Conservation (phyloP, 257 asterid species). For the Capsicum rhomboideum region DNA sequence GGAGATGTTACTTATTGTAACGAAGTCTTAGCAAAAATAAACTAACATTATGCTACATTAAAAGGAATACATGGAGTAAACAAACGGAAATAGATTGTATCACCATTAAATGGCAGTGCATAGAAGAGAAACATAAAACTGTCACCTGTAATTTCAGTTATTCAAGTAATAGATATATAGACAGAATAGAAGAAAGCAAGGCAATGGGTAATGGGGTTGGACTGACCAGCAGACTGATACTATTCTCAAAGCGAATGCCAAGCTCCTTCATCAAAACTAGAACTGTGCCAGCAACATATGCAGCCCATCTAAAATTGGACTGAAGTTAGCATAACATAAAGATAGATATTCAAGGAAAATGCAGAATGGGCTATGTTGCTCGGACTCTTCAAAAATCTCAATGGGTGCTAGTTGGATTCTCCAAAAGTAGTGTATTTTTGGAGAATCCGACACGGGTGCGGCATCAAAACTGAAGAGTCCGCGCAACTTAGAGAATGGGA, state of each 20-base stretch:
- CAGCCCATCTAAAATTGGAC: slow-evolving; percentile 84
- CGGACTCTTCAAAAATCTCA: no score
- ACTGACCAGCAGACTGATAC: slow-evolving; percentile 79
- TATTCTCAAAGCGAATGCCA: slow-evolving; percentile 63
- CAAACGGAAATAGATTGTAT: neutral
- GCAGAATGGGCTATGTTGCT: neutral
- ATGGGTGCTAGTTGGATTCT: no score
- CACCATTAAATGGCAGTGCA: neutral
- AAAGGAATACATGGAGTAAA: neutral
- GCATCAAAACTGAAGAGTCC: no score
- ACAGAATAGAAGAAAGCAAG: neutral
- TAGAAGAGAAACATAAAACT: neutral
- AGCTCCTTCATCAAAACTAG: slow-evolving; percentile 93
- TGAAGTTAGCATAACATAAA: slow-evolving; percentile 17
- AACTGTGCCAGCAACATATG: slow-evolving; percentile 94
- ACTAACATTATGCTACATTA: neutral
- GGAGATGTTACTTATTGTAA: neutral
- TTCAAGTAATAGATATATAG: neutral
- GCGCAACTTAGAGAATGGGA: no score
- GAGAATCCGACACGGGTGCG: no score
- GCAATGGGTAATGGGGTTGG: neutral
- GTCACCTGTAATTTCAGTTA: neutral
- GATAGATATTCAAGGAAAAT: neutral
- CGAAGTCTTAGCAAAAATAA: neutral
- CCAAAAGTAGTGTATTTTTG: no score